phyloP scores from a whole-genome alignment of 176 grass and related monocot genomes.

The Paspalum vaginatum region DNA sequence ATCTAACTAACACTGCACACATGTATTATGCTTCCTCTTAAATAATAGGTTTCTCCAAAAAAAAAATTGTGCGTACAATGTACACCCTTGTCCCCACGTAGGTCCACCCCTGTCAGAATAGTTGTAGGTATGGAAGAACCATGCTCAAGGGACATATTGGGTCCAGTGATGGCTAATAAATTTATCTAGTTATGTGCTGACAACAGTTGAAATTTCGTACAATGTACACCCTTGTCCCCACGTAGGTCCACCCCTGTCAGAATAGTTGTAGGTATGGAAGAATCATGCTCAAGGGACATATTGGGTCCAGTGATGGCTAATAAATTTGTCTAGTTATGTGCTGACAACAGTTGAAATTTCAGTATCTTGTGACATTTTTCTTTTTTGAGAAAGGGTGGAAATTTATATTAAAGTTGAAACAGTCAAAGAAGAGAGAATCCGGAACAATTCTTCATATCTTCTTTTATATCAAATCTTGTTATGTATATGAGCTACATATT shows the following conservation, averaged over 20 bases:
- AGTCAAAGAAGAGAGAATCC: background rate
- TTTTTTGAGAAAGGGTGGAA: too few relatives aligned
- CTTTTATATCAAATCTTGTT: background rate
- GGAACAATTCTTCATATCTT: background rate
- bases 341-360: background rate
- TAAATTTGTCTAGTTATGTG: background rate
- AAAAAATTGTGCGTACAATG: too few relatives aligned
- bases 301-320: constrained; percentile 8
- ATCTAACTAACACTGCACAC: too few relatives aligned
- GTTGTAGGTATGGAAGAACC: constrained; percentile 20
- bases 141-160: background rate
- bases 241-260: background rate
- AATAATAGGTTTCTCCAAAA: too few relatives aligned
- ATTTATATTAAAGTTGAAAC: too few relatives aligned
- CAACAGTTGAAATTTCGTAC: background rate
- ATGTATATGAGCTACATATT: constrained; percentile 11
- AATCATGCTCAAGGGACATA: background rate
- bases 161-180: constrained; percentile 8
- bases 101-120: background rate
- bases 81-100: too few relatives aligned
- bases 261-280: constrained; percentile 16
- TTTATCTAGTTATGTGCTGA: background rate
- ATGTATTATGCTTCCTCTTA: too few relatives aligned
- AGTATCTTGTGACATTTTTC: background rate
- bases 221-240: too few relatives aligned